Conservation (phyloP, 768 basidiomycete genomes). For the Obba rivulosa region DNA sequence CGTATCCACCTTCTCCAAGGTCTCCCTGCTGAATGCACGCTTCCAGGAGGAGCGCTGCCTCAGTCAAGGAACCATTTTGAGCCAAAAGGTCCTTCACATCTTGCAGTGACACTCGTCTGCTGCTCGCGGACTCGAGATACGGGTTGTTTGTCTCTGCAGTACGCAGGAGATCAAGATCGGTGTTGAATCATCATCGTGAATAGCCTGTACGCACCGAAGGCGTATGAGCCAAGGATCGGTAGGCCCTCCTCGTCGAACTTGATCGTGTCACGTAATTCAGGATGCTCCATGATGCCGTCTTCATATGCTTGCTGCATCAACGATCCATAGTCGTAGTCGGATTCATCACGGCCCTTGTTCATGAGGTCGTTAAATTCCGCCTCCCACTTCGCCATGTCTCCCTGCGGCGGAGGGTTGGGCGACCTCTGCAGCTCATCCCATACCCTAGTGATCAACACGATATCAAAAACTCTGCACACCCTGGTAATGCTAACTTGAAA, state of each 20-base stretch:
- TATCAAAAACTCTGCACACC: too few relatives aligned
- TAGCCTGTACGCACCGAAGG: slow-evolving; percentile 59
- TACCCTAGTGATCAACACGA: slow-evolving; percentile 36
- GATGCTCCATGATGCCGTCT: slow-evolving; percentile 41
- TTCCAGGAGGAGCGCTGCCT: slow-evolving; percentile 83
- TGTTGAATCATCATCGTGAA: neutral
- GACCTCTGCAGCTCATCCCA: slow-evolving; percentile 61
- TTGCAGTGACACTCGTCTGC: slow-evolving; percentile 44
- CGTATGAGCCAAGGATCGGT: slow-evolving; percentile 66
- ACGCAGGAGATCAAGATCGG: slow-evolving; percentile 3
- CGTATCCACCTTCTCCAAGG: slow-evolving; percentile 75
- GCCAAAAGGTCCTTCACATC: slow-evolving; percentile 76
- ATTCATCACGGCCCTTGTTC: slow-evolving; percentile 54
- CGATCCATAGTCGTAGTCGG: slow-evolving; percentile 54
- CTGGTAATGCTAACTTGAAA: slow-evolving; percentile 2
- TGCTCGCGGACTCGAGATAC: slow-evolving; percentile 49
- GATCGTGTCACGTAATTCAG: slow-evolving; percentile 14
- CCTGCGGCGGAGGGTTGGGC: slow-evolving; percentile 48
- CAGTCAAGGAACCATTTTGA: slow-evolving; percentile 80
- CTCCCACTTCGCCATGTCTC: slow-evolving; percentile 78
- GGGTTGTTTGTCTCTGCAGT: slow-evolving; percentile 64
- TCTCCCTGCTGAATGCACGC: slow-evolving; percentile 84
- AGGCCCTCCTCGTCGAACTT: slow-evolving; percentile 71
- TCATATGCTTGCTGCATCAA: slow-evolving; percentile 66
- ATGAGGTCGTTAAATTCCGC: slow-evolving; percentile 78